Evolutionary conservation across 768 basidiomycete genomes (phyloP).

Genomic region (Mycena venus): DNA sequence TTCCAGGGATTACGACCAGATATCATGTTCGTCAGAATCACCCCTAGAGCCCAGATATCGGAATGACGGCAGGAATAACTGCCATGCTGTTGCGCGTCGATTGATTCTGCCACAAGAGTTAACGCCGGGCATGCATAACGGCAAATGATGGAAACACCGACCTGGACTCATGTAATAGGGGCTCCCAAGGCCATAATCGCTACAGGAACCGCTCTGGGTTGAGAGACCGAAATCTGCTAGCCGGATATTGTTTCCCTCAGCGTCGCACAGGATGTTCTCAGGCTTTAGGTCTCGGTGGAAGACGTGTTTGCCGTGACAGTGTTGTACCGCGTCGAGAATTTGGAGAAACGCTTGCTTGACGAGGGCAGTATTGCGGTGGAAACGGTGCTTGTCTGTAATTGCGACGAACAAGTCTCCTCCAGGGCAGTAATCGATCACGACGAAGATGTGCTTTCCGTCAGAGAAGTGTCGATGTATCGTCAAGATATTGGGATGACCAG

Average conservation of each 20-base stretch:
- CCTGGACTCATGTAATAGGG: constrained; percentile 81
- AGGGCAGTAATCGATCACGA: constrained; percentile 70
- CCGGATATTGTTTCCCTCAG: constrained; percentile 64
- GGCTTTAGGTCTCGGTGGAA: constrained; percentile 93
- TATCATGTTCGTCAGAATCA: constrained; percentile 88
- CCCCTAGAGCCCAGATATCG: constrained; percentile 82
- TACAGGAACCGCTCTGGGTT: constrained; percentile 58
- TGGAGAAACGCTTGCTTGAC: constrained; percentile 82
- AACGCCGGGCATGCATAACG: constrained; percentile 11
- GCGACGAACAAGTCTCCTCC: constrained; percentile 80
- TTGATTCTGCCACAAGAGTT: constrained; percentile 62
- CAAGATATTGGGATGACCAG: constrained; percentile 74
- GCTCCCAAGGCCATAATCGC: constrained; percentile 71
- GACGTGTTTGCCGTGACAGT: constrained; percentile 78
- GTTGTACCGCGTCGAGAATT: constrained; percentile 82
- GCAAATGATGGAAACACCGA: constrained; percentile 44
- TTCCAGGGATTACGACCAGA: constrained; percentile 86
- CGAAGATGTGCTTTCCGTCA: constrained; percentile 73
- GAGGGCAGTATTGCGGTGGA: constrained; percentile 69
- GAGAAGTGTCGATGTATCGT: constrained; percentile 75
- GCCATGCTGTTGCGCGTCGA: constrained; percentile 58
- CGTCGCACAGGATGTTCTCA: constrained; percentile 79
- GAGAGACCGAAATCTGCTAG: constrained; percentile 88
- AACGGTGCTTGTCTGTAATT: constrained; percentile 70
- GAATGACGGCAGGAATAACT: constrained; percentile 71